phyloP scores from a whole-genome alignment of 2,329 filamentous ascomycete genomes.

The Blastomyces parvus region DNA sequence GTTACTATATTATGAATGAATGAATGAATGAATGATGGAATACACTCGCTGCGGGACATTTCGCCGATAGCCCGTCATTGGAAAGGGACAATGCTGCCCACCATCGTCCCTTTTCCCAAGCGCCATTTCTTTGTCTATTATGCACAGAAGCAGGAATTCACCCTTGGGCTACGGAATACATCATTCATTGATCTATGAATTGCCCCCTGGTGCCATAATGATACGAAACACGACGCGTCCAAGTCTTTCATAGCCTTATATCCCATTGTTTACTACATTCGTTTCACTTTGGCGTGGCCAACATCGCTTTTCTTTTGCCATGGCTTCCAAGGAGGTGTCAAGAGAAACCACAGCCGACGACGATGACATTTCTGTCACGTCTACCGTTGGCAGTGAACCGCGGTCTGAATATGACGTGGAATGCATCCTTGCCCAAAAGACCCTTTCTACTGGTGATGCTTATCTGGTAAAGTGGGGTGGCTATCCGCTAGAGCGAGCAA shows the following conservation, averaged over 20 bases:
- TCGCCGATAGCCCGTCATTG: background rate
- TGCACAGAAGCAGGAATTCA: background rate
- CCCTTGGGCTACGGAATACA: background rate
- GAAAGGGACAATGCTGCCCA: no score
- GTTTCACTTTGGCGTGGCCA: background rate
- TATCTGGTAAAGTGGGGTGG: conserved; percentile 58
- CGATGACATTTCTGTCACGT: conserved; percentile 49
- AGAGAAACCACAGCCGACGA: conserved; percentile 28
- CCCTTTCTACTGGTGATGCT: conserved; percentile 24
- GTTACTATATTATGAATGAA: no score
- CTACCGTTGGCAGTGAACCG: conserved; percentile 38
- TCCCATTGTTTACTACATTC: background rate
- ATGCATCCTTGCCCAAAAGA: conserved; percentile 42
- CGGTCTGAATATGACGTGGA: conserved; percentile 48
- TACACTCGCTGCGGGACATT: background rate
- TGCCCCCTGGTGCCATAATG: background rate
- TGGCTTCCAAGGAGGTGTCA: conserved; percentile 7
- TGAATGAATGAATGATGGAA: background rate
- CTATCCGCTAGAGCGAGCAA: conserved; percentile 49
- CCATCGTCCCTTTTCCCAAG: background rate
- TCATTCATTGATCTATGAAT: background rate
- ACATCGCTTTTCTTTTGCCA: background rate
- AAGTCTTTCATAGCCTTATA: background rate
- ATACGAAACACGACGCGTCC: background rate
- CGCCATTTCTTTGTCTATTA: background rate